These are phyloP conservation scores for Rhytidhysteron rufulum DNA, from an alignment of 2,329 filamentous ascomycete species.

Conservation along the genomic window DNA sequence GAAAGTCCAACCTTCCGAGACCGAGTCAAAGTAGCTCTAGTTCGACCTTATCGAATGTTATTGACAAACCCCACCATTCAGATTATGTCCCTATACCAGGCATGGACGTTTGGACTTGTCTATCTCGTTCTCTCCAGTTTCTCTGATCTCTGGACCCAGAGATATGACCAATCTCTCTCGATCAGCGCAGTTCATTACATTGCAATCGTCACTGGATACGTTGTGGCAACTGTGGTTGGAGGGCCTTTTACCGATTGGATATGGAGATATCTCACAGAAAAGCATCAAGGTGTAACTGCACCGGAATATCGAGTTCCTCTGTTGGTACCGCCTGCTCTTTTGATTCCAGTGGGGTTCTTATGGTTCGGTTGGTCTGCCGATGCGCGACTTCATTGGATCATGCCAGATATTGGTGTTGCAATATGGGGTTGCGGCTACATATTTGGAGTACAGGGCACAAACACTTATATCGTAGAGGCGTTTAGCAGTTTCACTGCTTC, in stretches of 20 bases:
- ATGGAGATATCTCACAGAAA: constrained; percentile 25
- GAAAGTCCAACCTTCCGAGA: constrained; percentile 3
- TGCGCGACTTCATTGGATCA: constrained; percentile 50
- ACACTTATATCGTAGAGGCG: constrained; percentile 60
- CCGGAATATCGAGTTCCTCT: constrained; percentile 19
- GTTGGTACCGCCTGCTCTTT: constrained; percentile 16
- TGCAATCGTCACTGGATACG: constrained; percentile 57
- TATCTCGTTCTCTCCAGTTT: constrained; percentile 22
- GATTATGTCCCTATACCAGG: constrained; percentile 38
- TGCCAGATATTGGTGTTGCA: constrained; percentile 47
- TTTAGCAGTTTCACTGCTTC: constrained; percentile 58
- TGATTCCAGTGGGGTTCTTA: constrained; percentile 31
- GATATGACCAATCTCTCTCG: constrained; percentile 12
- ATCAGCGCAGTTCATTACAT: constrained; percentile 30
- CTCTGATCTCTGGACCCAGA: constrained; percentile 18
- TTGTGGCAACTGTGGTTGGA: constrained; percentile 35
- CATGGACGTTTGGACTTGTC: constrained; percentile 37
- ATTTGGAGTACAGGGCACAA: constrained; percentile 35
- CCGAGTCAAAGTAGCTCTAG: constrained; percentile 24
- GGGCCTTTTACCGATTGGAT: constrained; percentile 45
- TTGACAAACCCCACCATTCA: constrained; percentile 52
- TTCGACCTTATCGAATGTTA: constrained; percentile 52
- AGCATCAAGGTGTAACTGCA: constrained; percentile 7
- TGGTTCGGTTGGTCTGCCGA: constrained; percentile 54
- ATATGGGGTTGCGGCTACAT: constrained; percentile 41